These are phyloP conservation scores for Cymbidium sinense DNA, from an alignment of 106 monocot genomes.

Conservation along the genomic window DNA sequence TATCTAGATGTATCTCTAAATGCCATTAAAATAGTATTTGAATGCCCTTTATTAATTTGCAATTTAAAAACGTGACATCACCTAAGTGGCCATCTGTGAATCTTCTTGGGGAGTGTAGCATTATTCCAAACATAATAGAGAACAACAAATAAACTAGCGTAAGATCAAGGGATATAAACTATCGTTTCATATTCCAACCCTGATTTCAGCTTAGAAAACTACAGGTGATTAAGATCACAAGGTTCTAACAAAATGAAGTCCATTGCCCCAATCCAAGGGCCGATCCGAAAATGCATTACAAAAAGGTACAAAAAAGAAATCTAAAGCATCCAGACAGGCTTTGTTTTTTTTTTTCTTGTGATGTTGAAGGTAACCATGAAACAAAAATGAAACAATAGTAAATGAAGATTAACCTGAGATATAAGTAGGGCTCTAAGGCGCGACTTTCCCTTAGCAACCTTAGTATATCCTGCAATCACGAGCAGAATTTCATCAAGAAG, in stretches of 20 bases:
- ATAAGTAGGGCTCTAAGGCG: conserved; percentile 43
- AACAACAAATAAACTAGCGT: not conserved
- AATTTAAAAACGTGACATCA: too few species aligned
- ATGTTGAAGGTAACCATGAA: not conserved
- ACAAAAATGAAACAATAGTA: not conserved
- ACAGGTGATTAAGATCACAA: not conserved
- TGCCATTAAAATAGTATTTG: too few species aligned
- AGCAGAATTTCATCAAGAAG: not conserved
- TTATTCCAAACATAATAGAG: not conserved
- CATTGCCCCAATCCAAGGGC: not conserved
- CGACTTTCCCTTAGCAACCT: conserved; percentile 68
- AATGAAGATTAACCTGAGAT: conserved; percentile 24
- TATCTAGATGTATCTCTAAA: too few species aligned
- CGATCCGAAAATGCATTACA: not conserved
- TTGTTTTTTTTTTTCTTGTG: not conserved
- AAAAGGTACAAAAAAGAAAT: not conserved
- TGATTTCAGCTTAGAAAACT: not conserved
- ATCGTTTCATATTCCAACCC: not conserved
- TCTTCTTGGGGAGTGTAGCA: not conserved
- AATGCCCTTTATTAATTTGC: too few species aligned
- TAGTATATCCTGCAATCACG: conserved; percentile 60
- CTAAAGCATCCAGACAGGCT: too few species aligned
- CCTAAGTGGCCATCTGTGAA: not conserved
- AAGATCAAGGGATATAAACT: not conserved
- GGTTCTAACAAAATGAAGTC: not conserved